Percentiles rank a stretch among this genome's conserved stretches.
phyloP scores from a whole-genome alignment of 495 filamentous ascomycete genomes.

The Symbiotaphrina buchneri region DNA sequence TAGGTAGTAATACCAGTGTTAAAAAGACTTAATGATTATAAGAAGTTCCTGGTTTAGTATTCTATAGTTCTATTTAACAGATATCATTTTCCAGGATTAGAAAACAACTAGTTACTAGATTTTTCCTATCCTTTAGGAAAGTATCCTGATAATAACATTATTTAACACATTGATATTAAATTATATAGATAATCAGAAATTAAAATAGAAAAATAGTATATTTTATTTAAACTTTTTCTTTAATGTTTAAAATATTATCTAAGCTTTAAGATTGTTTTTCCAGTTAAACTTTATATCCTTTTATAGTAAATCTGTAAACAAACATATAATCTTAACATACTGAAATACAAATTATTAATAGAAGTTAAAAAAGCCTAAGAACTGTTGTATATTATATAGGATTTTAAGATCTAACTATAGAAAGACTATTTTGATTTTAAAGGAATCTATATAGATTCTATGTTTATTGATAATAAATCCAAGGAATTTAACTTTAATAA shows the following conservation, averaged over 20 bases:
- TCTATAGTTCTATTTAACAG: constrained; percentile 8
- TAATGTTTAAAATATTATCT: constrained; percentile 4
- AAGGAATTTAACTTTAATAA: constrained; percentile 8
- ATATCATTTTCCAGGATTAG: constrained; percentile 7
- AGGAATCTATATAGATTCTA: constrained; percentile 5
- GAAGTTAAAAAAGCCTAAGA: too few species aligned
- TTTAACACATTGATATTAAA: constrained; percentile 6
- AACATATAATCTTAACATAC: constrained; percentile 6
- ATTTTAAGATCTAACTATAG: constrained; percentile 6
- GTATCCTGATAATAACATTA: too few species aligned
- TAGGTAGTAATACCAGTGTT: constrained; percentile 8
- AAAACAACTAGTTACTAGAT: constrained; percentile 4
- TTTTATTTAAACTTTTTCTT: too few species aligned
- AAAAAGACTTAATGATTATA: too few species aligned
- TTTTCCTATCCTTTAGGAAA: constrained; percentile 2
- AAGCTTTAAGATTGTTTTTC: constrained; percentile 5
- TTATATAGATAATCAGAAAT: constrained; percentile 2
- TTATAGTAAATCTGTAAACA: constrained; percentile 6
- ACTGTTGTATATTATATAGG: constrained; percentile 6
- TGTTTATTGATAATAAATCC: constrained; percentile 6
- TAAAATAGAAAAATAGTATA: constrained; percentile 6
- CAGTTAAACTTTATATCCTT: constrained; percentile 1
- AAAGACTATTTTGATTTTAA: constrained; percentile 6
- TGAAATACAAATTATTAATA: too few species aligned
- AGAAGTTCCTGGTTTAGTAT: constrained; percentile 11